Percentiles rank a stretch among this genome's conserved stretches.
Evolutionary conservation across 345 rosid species (phyloP).

Genomic region (Aethionema arabicum): DNA sequence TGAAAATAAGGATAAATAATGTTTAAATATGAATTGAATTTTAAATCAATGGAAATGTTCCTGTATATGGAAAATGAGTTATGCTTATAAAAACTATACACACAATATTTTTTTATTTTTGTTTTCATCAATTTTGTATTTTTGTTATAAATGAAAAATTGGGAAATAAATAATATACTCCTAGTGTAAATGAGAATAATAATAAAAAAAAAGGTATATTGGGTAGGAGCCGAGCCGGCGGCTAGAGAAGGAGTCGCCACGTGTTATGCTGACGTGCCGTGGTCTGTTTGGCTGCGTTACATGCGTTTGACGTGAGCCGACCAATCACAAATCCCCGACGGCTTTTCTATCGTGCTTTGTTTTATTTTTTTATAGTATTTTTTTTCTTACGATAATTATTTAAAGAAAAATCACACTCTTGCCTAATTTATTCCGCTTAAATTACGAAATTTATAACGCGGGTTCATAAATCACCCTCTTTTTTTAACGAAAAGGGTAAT

Average conservation of each 20-base stretch:
- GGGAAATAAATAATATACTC: too few species aligned
- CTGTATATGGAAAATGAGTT: conserved; percentile 18
- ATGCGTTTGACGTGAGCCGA: conserved; percentile 36
- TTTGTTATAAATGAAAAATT: too few species aligned
- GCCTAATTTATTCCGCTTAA: conserved; percentile 11
- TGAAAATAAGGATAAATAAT: conserved; percentile 14
- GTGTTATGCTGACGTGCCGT: conserved; percentile 36
- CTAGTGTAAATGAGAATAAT: too few species aligned
- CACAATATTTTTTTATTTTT: too few species aligned
- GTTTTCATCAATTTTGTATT: too few species aligned
- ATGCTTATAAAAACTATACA: background rate
- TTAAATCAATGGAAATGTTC: conserved; percentile 17
- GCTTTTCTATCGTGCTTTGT: conserved; percentile 25
- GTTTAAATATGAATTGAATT: conserved; percentile 2
- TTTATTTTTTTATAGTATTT: conserved; percentile 6
- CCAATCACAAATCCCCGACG: conserved; percentile 35
- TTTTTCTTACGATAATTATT: background rate
- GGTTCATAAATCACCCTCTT: background rate
- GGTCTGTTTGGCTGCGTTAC: conserved; percentile 26
- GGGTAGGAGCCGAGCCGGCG: conserved; percentile 20
- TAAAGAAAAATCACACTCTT: background rate
- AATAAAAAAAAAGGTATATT: background rate
- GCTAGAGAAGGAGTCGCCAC: conserved; percentile 16
- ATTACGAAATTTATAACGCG: conserved; percentile 4
- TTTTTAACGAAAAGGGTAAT: background rate